Evolutionary conservation across 2,329 filamentous ascomycete genomes (phyloP).

Genomic region (Diaporthe velutina): DNA sequence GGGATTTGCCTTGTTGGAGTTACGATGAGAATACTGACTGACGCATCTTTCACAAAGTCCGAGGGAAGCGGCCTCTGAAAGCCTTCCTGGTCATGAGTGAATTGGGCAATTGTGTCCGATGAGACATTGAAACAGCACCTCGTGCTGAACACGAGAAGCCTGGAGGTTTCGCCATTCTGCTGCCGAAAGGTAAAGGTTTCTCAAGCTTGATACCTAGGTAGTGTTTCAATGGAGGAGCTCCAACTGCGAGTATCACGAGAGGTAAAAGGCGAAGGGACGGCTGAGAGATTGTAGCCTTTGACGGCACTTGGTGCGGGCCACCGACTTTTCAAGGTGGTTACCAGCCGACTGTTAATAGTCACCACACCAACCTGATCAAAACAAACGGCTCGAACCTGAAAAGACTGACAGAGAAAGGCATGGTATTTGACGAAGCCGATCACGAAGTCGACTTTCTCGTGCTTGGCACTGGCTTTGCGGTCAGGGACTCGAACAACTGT

Average conservation of each 20-base stretch:
- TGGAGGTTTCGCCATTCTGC: too few relatives aligned
- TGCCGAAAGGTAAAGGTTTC: too few relatives aligned
- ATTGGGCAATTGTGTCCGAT: too few relatives aligned
- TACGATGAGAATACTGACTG: neutral
- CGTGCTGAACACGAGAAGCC: too few relatives aligned
- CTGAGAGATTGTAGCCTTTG: slow-evolving; percentile 58
- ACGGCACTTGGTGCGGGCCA: slow-evolving; percentile 65
- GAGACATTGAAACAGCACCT: too few relatives aligned
- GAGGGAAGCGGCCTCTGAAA: neutral
- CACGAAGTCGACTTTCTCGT: slow-evolving; percentile 49
- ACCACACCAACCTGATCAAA: slow-evolving; percentile 63
- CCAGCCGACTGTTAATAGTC: slow-evolving; percentile 60
- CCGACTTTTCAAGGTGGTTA: slow-evolving; percentile 65
- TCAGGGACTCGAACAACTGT: neutral
- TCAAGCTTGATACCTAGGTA: neutral
- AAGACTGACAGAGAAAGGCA: slow-evolving; percentile 51
- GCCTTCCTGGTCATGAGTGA: too few relatives aligned
- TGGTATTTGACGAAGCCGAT: slow-evolving; percentile 54
- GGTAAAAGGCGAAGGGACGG: neutral
- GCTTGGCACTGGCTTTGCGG: neutral
- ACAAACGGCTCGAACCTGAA: slow-evolving; percentile 60
- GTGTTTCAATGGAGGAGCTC: neutral
- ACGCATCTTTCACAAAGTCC: neutral
- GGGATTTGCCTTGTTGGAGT: neutral
- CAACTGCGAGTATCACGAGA: neutral